A percentile compares a stretch with the other conserved stretches of the same genome.
Evolutionary conservation across 192 early-diverging fungal genomes (phyloP).

Genomic region (Entomortierella chlamydospora): DNA sequence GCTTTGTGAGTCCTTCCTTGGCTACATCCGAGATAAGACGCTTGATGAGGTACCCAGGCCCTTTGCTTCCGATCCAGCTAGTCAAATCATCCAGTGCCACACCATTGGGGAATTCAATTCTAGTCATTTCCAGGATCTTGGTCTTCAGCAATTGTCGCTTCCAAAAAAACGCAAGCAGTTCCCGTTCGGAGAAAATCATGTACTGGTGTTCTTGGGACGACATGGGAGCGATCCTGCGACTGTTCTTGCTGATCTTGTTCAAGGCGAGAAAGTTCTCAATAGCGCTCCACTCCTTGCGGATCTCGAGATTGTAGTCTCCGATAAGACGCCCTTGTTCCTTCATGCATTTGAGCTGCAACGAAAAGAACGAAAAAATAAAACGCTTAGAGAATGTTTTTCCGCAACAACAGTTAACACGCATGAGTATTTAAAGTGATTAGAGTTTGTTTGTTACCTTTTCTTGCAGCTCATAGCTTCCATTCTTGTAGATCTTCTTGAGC

Average conservation of each 20-base stretch:
- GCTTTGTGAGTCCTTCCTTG: background rate
- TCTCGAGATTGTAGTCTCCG: background rate
- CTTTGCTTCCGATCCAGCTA: background rate
- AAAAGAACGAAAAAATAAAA: background rate
- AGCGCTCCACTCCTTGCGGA: background rate
- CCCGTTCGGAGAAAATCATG: constrained; percentile 1
- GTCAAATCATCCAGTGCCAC: background rate
- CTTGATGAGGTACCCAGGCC: background rate
- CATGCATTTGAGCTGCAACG: background rate
- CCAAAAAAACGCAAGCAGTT: background rate
- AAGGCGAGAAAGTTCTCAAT: constrained; percentile 7
- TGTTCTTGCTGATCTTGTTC: background rate
- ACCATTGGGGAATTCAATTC: background rate
- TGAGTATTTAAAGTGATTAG: background rate
- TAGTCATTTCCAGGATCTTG: background rate
- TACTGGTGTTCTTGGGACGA: background rate
- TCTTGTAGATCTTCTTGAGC: constrained; percentile 1
- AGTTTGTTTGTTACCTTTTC: constrained; percentile 13
- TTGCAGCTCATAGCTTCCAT: background rate
- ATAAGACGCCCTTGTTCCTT: background rate
- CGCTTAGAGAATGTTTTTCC: background rate
- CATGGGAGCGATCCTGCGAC: background rate
- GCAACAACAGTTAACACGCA: background rate
- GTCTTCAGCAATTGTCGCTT: background rate
- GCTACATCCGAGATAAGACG: background rate